phyloP scores from a whole-genome alignment of 1,139 yeast genomes.

The Taphrina populina region DNA sequence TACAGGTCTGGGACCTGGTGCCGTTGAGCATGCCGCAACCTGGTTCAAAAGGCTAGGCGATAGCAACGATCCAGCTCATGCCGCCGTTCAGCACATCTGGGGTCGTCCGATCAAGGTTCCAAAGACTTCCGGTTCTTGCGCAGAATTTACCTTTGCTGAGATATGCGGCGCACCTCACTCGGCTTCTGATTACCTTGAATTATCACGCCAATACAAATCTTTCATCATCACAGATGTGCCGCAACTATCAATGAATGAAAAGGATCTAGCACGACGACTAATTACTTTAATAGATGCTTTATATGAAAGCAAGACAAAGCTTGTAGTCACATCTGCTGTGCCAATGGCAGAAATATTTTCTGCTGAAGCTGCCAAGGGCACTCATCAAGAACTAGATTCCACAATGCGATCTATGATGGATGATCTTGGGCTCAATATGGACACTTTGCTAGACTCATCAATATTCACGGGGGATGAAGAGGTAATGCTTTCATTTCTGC shows the following conservation, averaged over 20 bases:
- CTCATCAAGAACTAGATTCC: conserved; percentile 27
- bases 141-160: conserved; percentile 81
- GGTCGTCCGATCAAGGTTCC: conserved; percentile 82
- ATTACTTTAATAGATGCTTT: conserved; percentile 94
- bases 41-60: conserved; percentile 82
- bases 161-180: conserved; percentile 83
- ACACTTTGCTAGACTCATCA: conserved; percentile 70
- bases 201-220: conserved; percentile 74
- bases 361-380: conserved; percentile 30
- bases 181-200: conserved; percentile 90
- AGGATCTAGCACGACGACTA: conserved; percentile 84
- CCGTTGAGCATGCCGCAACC: conserved; percentile 61
- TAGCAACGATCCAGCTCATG: conserved; percentile 47
- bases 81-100: conserved; percentile 67
- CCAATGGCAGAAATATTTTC: conserved; percentile 73
- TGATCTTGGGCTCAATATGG: conserved; percentile 71
- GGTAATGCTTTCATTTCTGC: not conserved
- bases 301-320: conserved; percentile 80
- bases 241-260: conserved; percentile 66
- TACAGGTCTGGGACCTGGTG: conserved; percentile 62
- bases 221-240: conserved; percentile 91
- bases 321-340: conserved; percentile 86
- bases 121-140: conserved; percentile 70
- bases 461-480: conserved; percentile 87
- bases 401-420: conserved; percentile 58